Evolutionary conservation across 2,329 filamentous ascomycete genomes (phyloP).

Genomic region (Penicillium sp.): DNA sequence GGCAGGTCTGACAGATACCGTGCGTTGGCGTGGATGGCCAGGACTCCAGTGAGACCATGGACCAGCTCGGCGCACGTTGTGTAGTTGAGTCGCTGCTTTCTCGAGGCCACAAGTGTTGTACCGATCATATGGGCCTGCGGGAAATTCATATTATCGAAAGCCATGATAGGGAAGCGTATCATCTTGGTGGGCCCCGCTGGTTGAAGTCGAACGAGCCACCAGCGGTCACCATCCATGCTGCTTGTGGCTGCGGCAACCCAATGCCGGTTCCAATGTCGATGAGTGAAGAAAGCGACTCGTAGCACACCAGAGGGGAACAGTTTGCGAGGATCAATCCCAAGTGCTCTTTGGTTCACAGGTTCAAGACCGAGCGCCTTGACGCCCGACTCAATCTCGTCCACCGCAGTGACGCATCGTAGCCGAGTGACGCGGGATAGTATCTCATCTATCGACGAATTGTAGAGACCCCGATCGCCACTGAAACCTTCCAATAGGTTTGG

Average conservation of each 20-base stretch:
- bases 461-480: conserved; percentile 63
- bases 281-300: conserved; percentile 61
- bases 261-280: conserved; percentile 53
- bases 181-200: conserved; percentile 16
- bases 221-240: conserved; percentile 68
- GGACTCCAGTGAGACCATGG: conserved; percentile 36
- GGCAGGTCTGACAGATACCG: conserved; percentile 32
- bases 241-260: conserved; percentile 72
- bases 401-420: conserved; percentile 39
- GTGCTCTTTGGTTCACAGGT: conserved; percentile 33
- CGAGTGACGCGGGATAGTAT: conserved; percentile 38
- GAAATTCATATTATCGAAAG: conserved; percentile 17
- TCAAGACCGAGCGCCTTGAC: conserved; percentile 40
- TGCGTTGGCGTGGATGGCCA: conserved; percentile 40
- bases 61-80: conserved; percentile 34
- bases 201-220: conserved; percentile 62
- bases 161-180: conserved; percentile 4
- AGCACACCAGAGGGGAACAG: conserved; percentile 62
- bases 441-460: conserved; percentile 43
- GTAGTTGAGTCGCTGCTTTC: conserved; percentile 22
- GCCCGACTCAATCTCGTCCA: conserved; percentile 40
- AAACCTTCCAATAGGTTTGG: conserved; percentile 54
- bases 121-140: conserved; percentile 32
- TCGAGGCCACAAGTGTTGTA: conserved; percentile 23
- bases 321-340: conserved; percentile 50